Evolutionary conservation across 805 yeast species (phyloP), one percentile per base, ranked within the genome.

Genomic region (Candida ortonii): DNA sequence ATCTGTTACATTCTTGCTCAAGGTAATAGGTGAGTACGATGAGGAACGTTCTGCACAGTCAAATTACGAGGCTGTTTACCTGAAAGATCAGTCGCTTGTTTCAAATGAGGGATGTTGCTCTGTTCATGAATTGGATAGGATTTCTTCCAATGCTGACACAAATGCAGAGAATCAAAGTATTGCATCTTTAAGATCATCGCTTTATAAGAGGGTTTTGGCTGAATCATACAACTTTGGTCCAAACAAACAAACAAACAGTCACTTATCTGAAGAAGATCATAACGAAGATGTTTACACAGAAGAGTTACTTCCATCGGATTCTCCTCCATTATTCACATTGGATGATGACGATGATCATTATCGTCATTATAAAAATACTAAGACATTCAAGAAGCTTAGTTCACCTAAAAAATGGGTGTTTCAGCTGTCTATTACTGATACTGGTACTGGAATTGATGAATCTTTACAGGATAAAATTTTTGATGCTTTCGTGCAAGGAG

Each of bases 401-500:
- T 38, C 46, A 22, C 48, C 59, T 30, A 57, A 59, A 27, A 66
- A 70, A 4, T 77, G 84, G 80, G 81, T 70, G 2, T 53, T 80
- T 20, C 80, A 80, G 43, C 74, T 89, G 31, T 77, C 78, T 38
- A 96, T 90, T 9, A 71, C 70, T 22, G 98, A 90, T 56, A 86
- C 95, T 0, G 97, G 98, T 3, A 89, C 97, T 0, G 98, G 98
- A 40, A 89, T 90, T 34, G 94, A 86, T 25, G 78, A 81, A 10
- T 77, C 80, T 1, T 60, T 88, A 35, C 96, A 85, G 52, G 78
- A 78, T 27, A 78, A 83, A 41, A 94, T 90, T 1, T 90, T 90
- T 59, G 97, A 93, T 52, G 97, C 97, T 1, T 90, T 90, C 65
- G 88, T 89, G 13, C 98, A 90, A 63, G 98, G 97, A 34, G 97